Conservation (phyloP, 169 alveolate genomes). For the Eimeria acervulina region DNA sequence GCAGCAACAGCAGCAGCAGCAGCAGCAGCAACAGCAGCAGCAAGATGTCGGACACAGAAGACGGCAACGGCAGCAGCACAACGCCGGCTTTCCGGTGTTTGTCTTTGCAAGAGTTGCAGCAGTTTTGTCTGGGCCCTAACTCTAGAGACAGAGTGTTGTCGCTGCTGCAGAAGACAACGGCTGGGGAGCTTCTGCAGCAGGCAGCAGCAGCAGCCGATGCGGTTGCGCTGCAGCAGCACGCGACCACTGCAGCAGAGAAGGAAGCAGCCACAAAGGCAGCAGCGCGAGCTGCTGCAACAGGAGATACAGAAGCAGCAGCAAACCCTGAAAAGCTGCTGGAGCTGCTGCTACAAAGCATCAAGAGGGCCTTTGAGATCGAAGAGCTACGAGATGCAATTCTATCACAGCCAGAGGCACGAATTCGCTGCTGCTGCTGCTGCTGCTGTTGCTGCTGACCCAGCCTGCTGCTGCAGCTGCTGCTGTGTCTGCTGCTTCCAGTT, state of each 20-base stretch:
- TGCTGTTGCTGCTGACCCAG: background rate
- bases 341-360: slow-evolving; percentile 9
- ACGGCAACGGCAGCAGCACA: background rate
- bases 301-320: slow-evolving; percentile 2
- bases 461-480: slow-evolving; percentile 41
- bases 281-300: slow-evolving; percentile 14
- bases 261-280: background rate
- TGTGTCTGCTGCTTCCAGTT: too few species aligned
- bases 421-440: background rate
- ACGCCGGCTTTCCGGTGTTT: background rate
- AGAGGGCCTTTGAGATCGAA: slow-evolving; percentile 16
- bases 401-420: background rate
- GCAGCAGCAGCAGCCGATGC: background rate
- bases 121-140: slow-evolving; percentile 37
- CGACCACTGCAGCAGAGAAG: background rate
- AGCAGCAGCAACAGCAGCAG: slow-evolving; percentile 11
- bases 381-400: slow-evolving; percentile 31
- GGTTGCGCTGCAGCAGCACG: background rate
- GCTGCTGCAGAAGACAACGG: slow-evolving; percentile 30
- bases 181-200: slow-evolving; percentile 51
- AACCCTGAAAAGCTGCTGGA: background rate
- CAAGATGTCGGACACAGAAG: slow-evolving; percentile 54
- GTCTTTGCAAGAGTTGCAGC: background rate
- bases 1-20: background rate
- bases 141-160: background rate